phyloP scores from a whole-genome alignment of 2,329 filamentous ascomycete genomes.

The Nigrospora oryzae region DNA sequence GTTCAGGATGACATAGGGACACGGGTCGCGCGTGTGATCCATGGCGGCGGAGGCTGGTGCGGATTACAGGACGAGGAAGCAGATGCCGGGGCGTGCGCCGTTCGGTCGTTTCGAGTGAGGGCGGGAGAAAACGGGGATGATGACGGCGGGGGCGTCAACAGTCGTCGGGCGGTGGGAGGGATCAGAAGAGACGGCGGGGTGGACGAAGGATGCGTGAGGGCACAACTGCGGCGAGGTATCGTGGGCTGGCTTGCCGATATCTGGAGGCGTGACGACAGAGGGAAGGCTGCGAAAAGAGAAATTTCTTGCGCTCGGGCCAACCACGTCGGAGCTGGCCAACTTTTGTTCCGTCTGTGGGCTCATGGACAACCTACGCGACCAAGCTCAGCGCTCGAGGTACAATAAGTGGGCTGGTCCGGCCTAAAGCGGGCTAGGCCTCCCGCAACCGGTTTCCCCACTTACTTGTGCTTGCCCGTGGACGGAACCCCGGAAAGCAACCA shows the following conservation, averaged over 20 bases:
- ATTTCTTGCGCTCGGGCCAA: constrained; percentile 8
- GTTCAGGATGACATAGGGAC: constrained; percentile 92
- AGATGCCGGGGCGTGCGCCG: not conserved
- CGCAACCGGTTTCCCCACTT: too few relatives aligned
- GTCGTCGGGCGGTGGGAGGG: too few relatives aligned
- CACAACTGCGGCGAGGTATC: too few relatives aligned
- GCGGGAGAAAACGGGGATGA: not conserved
- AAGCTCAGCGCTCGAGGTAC: too few relatives aligned
- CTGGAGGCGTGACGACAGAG: not conserved
- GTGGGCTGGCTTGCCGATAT: too few relatives aligned
- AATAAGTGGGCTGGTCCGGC: not conserved
- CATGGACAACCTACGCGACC: too few relatives aligned
- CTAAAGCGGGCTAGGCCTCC: too few relatives aligned
- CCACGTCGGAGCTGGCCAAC: not conserved
- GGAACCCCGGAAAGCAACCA: too few relatives aligned
- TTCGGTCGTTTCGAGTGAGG: not conserved
- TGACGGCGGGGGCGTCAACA: too few relatives aligned
- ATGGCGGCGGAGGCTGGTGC: constrained; percentile 34
- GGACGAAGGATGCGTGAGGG: too few relatives aligned
- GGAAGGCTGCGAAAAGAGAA: constrained; percentile 1
- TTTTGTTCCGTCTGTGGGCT: not conserved
- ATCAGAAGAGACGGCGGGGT: too few relatives aligned
- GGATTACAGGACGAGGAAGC: not conserved
- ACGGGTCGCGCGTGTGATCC: constrained; percentile 96
- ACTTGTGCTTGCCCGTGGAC: too few relatives aligned